Percentiles rank a stretch among this genome's conserved stretches.
Evolutionary conservation across 179 eudicot genomes (phyloP).

Genomic region (Gypsophila paniculata): DNA sequence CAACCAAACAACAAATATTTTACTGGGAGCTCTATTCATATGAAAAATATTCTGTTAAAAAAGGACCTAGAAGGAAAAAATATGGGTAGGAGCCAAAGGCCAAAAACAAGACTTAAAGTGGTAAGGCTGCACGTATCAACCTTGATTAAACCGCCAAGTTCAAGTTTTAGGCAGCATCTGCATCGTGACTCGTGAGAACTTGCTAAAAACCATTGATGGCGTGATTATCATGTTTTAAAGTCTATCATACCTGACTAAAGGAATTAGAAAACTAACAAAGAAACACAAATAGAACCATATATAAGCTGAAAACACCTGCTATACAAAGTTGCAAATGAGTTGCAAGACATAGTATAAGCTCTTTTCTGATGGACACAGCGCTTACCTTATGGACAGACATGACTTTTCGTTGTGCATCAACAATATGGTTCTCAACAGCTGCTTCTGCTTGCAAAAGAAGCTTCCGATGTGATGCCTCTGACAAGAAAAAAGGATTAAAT

Average conservation of each 20-base stretch:
- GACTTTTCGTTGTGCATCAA: slow-evolving; percentile 50
- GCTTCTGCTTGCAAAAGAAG: slow-evolving; percentile 63
- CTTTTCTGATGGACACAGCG: slow-evolving; percentile 9
- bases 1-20: background rate
- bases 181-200: background rate
- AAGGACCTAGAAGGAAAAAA: background rate
- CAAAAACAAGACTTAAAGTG: background rate
- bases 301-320: background rate
- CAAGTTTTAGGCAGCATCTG: background rate
- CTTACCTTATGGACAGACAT: slow-evolving; percentile 54
- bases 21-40: background rate
- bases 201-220: background rate
- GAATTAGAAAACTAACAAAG: background rate
- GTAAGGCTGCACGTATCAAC: background rate
- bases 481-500: slow-evolving; percentile 8
- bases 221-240: background rate
- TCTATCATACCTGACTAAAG: background rate
- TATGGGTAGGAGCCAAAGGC: background rate
- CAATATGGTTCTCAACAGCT: slow-evolving; percentile 55
- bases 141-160: slow-evolving; percentile 1
- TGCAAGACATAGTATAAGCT: slow-evolving; percentile 10
- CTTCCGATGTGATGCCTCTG: slow-evolving; percentile 61
- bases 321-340: slow-evolving; percentile 3
- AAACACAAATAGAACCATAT: background rate
- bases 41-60: background rate